These are phyloP conservation scores for Paratinospora sagittata DNA, from an alignment of 164 flowering plant species.

Conservation along the genomic window DNA sequence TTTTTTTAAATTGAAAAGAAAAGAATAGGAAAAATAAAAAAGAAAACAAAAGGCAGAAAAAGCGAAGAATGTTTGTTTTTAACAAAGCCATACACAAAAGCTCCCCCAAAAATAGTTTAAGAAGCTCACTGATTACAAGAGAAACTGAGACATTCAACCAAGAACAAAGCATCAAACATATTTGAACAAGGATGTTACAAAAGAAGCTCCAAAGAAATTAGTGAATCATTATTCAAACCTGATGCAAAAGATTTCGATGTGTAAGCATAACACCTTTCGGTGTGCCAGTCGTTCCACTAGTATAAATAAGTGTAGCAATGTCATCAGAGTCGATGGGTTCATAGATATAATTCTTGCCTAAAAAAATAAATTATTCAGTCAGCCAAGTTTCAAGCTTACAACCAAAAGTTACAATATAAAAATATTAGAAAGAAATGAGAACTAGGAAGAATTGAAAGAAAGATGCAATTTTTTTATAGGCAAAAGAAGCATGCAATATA, in stretches of 20 bases:
- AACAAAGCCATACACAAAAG: no score
- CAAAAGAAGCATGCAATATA: not conserved
- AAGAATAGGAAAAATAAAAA: no score
- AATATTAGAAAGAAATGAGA: not conserved
- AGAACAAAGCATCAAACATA: not conserved
- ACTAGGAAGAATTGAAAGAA: not conserved
- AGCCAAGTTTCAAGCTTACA: not conserved
- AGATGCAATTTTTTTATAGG: not conserved
- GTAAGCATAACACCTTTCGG: conserved; percentile 98
- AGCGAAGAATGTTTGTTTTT: no score
- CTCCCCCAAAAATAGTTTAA: no score
- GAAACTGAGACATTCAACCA: not conserved
- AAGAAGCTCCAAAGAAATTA: not conserved
- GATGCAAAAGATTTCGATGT: conserved; percentile 83
- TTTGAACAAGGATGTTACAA: not conserved
- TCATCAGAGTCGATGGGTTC: conserved; percentile 71
- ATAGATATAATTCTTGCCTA: conserved; percentile 47
- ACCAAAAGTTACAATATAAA: not conserved
- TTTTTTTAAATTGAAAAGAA: no score
- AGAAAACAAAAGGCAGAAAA: no score
- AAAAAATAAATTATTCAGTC: conserved; percentile 13
- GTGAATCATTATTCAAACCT: conserved; percentile 40
- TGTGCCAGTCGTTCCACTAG: conserved; percentile 93
- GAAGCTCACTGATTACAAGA: no score
- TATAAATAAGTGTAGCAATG: conserved; percentile 81